A percentile compares a stretch with the other conserved stretches of the same genome.
Evolutionary conservation across 768 basidiomycete genomes (phyloP).

Genomic region (Serendipita vermifera): DNA sequence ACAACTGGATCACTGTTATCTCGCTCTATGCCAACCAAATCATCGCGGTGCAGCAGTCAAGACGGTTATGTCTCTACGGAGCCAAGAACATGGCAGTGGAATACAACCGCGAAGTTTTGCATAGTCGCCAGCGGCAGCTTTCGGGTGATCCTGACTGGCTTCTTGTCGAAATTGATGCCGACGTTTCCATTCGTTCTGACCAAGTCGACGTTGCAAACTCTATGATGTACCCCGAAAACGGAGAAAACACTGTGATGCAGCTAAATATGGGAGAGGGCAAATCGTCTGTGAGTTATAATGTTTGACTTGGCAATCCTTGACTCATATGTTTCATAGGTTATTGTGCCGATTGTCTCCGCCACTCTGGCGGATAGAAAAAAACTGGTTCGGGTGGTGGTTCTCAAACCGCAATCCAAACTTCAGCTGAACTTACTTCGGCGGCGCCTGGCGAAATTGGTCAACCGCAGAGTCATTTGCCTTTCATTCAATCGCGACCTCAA

Average conservation of each 20-base stretch:
- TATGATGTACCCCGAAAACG: conserved; percentile 33
- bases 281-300: conserved; percentile 24
- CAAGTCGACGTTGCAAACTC: conserved; percentile 32
- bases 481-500: conserved; percentile 36
- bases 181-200: conserved; percentile 32
- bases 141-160: too few relatives aligned
- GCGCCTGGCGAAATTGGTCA: conserved; percentile 31
- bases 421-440: conserved; percentile 39
- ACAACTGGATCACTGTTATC: background rate
- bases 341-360: conserved; percentile 33
- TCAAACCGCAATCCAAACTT: conserved; percentile 35
- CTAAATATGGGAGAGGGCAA: conserved; percentile 51
- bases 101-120: background rate
- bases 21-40: background rate
- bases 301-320: too few relatives aligned
- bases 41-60: background rate
- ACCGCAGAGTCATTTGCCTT: conserved; percentile 36
- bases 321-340: conserved; percentile 18
- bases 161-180: conserved; percentile 34
- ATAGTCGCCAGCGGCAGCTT: background rate
- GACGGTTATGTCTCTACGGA: background rate
- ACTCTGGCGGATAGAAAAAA: conserved; percentile 32
- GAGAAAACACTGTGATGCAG: conserved; percentile 31
- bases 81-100: background rate
- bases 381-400: conserved; percentile 36